phyloP scores from a whole-genome alignment of 257 asterid genomes.

The Paulownia fortunei region DNA sequence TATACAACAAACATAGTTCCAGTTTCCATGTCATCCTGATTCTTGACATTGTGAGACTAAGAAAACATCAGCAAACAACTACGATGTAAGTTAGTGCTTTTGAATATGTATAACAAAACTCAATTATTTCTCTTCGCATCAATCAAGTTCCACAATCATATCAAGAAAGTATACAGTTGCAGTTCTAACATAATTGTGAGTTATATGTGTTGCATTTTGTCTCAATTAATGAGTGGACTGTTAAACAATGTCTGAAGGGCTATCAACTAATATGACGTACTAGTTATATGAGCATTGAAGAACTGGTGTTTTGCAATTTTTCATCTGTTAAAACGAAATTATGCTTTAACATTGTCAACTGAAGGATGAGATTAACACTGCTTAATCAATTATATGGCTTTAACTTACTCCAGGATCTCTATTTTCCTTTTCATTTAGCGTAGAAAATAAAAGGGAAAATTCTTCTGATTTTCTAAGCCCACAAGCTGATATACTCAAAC shows the following conservation, averaged over 20 bases:
- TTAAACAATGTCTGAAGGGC: background rate
- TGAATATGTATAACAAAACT: background rate
- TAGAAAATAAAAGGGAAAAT: no score
- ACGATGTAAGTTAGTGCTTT: background rate
- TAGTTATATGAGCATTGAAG: background rate
- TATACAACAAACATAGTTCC: background rate
- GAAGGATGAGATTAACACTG: no score
- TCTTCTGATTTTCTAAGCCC: no score
- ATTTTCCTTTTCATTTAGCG: no score
- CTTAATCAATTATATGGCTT: no score
- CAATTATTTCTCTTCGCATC: background rate
- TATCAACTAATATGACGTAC: background rate
- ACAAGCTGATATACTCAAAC: no score
- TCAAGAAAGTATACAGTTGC: no score
- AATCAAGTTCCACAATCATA: no score
- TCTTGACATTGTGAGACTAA: background rate
- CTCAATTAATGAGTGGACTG: background rate
- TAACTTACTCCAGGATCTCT: no score
- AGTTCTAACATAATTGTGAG: background rate
- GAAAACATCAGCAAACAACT: background rate
- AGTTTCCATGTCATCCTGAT: conserved; percentile 6
- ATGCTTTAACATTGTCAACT: background rate
- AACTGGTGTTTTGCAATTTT: no score
- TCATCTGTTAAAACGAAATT: background rate
- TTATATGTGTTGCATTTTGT: no score